Conservation (phyloP, 148 eudicot species). For the Polygonum maritimum region DNA sequence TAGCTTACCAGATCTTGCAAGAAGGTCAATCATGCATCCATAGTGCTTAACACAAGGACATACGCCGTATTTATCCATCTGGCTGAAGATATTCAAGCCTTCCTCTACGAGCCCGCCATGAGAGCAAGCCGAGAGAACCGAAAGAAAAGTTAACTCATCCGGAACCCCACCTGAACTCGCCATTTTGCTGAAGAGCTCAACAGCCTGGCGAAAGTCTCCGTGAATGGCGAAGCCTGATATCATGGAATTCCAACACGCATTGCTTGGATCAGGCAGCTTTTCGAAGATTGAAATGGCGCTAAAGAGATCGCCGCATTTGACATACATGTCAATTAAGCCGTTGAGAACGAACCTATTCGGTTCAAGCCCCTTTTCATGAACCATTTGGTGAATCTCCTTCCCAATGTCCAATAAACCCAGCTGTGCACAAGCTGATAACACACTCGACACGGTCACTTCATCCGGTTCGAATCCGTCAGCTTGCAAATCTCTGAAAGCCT, state of each 20-base stretch:
- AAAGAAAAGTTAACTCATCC: constrained; percentile 38
- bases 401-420: constrained; percentile 43
- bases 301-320: constrained; percentile 60
- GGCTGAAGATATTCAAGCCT: constrained; percentile 43
- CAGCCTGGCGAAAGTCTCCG: constrained; percentile 43
- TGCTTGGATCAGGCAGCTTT: constrained; percentile 19
- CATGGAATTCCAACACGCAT: constrained; percentile 54
- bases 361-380: constrained; percentile 25
- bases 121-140: constrained; percentile 60
- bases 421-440: constrained; percentile 65
- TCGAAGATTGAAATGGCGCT: constrained; percentile 48
- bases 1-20: constrained; percentile 56
- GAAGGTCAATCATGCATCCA: constrained; percentile 55
- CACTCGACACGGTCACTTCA: constrained; percentile 47
- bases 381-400: constrained; percentile 35
- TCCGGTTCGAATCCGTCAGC: constrained; percentile 49
- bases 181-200: constrained; percentile 39
- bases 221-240: constrained; percentile 56
- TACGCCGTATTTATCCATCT: constrained; percentile 43
- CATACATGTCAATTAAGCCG: constrained; percentile 72
- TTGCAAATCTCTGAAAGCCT: constrained; percentile 34
- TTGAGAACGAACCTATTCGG: constrained; percentile 39
- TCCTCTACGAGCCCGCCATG: constrained; percentile 55
- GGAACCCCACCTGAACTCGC: constrained; percentile 36
- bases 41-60: constrained; percentile 43